phyloP scores from a whole-genome alignment of 371 early-diverging fungal species.

The Circinella minor region DNA sequence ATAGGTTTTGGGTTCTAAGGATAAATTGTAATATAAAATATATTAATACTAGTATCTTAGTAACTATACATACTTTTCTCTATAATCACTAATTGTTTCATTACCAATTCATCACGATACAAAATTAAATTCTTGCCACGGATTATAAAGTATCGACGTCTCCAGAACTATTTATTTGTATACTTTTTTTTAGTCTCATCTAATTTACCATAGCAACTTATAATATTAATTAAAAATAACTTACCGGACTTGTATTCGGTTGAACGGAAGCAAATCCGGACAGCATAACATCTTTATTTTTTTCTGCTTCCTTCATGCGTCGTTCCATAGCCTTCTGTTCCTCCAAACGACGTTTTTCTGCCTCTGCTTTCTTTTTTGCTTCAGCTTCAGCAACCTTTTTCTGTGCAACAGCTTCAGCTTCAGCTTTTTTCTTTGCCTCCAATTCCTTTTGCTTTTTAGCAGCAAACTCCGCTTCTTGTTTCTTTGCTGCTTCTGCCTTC shows the following conservation, averaged over 20 bases:
- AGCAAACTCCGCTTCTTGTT: not conserved
- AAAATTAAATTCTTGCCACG: conserved; percentile 28
- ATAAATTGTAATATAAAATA: no score
- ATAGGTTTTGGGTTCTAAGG: conserved; percentile 43
- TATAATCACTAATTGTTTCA: no score
- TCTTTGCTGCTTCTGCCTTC: not conserved
- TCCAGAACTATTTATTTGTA: conserved; percentile 21
- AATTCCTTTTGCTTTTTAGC: not conserved
- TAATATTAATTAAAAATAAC: not conserved
- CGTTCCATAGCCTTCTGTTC: conserved; percentile 20
- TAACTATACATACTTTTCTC: no score
- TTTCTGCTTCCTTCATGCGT: conserved; percentile 42
- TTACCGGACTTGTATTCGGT: conserved; percentile 22
- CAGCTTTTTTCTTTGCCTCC: not conserved
- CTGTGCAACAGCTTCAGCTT: conserved; percentile 7
- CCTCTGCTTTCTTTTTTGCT: conserved; percentile 14
- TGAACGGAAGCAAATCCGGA: conserved; percentile 21
- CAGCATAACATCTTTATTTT: conserved; percentile 29
- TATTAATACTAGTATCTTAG: not conserved
- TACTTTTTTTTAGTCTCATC: not conserved
- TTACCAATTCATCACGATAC: conserved; percentile 23
- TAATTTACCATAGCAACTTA: no score
- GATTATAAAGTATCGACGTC: conserved; percentile 28
- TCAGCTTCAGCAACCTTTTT: conserved; percentile 12
- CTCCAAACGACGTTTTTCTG: conserved; percentile 13